Evolutionary conservation across 495 filamentous ascomycete species (phyloP), one percentile per base, ranked within the genome.

Genomic region (Evansstolkia leycettana): DNA sequence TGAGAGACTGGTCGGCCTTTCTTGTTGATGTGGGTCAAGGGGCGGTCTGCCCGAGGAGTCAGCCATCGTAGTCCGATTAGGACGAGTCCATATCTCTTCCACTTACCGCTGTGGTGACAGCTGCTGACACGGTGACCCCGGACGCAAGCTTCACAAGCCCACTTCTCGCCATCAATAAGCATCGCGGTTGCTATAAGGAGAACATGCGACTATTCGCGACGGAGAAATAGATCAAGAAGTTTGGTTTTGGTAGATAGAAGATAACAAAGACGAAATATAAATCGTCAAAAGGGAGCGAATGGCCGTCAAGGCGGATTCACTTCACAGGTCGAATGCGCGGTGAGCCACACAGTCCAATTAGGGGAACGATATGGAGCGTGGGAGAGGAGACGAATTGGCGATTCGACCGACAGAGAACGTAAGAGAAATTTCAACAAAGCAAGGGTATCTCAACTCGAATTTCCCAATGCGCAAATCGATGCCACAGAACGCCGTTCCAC

Each of bases 1-100:
- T 99, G 90, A 58, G 89, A 93, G 50, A 96, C 89, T 46, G 90
- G 90, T 47, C 90, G 82, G 59, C 90, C 90, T 62, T 99, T 96
- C 64, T 94, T 94, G 66, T 90, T 90, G 71, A 96, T 94, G 58
- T 90, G 90, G 55, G 80, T 78, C 41, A 99, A 76, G 44, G 82
- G 83, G 47, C 90, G 84, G 60, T 95, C 90, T 95, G 50, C 27
- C 45, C 28, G 25, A 28, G 33, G 34, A 33, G 51, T 41, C 39
- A 57, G 46, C 42, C 43, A 43, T 51, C 37, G 43, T 28, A 27
- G 42, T 17, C 19, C 38, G 10, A 42, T 29, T n/a, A 15, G 12
- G 4, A n/a, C 25, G 38, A 28, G 23, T 32, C 15, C 25, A 42
- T 42, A 52, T 37, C 28, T 23, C 5, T 5, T 12, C 28, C 4